Evolutionary conservation across 192 early-diverging fungal genomes (phyloP), one percentile per base, ranked within the genome.

Genomic region (Helicostylum pulchrum): DNA sequence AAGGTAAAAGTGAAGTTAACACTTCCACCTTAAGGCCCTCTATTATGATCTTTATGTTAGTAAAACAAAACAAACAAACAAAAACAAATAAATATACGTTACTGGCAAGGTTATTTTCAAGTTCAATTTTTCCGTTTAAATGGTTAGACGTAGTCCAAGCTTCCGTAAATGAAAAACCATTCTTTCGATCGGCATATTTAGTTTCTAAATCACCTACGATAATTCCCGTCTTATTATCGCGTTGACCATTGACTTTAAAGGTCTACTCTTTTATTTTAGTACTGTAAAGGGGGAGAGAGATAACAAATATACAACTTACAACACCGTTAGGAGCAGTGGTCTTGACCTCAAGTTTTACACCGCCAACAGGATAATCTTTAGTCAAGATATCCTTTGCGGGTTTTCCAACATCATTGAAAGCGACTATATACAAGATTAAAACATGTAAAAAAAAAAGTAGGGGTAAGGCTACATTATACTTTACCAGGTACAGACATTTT

Each of bases 201-300:
- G 92, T 91, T 88, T 97, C 96, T 76, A 99, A 81, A 74, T 99
- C 96, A 79, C 92, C 91, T 68, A 89, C 84, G 71, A 99, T 98
- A 72, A 78, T 82, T 45, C 94, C 94, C 61, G 89, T 86, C 88
- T 99, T 99, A 82, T 88, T 87, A 81, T 98, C 94, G 79, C 95
- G 93, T 60, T 81, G 76, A 59, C 96, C 97, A 73, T 86, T 86
- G 64, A 98, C 94, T 67, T 93, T 97, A 84, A 99, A 99, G 62
- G 89, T 90, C 93, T 94, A 17, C 26, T 26, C 0, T 26, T 26
- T 2, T 26, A 26, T 26, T n/a, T 26, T 26, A 26, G 26, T 26
- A 26, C 26, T n/a, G n/a, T n/a, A n/a, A n/a, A n/a, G n/a, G n/a
- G n/a, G n/a, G n/a, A n/a, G n/a, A n/a, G n/a, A n/a, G n/a, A n/a